Evolutionary conservation across 2,329 filamentous ascomycete species (phyloP), one percentile per base, ranked within the genome.

Genomic region (Neofusicoccum umdonicola): DNA sequence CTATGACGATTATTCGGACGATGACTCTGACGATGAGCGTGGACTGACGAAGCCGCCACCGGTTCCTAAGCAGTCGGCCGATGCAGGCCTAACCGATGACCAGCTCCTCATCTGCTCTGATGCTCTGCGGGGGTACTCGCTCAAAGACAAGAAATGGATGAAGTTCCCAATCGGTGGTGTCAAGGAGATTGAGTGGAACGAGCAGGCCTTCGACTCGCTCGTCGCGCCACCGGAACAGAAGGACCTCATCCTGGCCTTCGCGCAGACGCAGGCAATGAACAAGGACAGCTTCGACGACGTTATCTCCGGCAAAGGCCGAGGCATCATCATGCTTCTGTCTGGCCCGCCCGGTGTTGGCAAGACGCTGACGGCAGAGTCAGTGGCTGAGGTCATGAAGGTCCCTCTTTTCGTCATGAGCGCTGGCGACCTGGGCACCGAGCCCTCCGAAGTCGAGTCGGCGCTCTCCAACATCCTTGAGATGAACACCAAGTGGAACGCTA

Each of bases 311-410:
- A 85, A 85, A 68, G 84, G 83, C 12, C 76, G 77, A 15, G 83
- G 83, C 9, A 78, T 84, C 62, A 83, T 85, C 63, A 74, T 85
- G 64, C 76, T 85, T 3, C 77, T 85, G 2, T 78, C 76, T 50
- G 83, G 83, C 1, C 80, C 80, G 0, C 83, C 83, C 0, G 84
- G 84, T 3, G 81, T 84, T 1, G 84, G 83, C 13, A 86, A 86
- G 72, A 86, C 84, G 0, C 64, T 72, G 19, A 73, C 71, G 9
- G 71, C 71, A 3, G 71, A 72, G 37, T 62, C 65, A 13, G 77
- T 83, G 22, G 82, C 83, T 1, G 83, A 85, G 65, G 73, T 80
- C 58, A 82, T 84, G 77, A 74, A 78, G 37, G 80, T 80, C 1
- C 83, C 83, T 1, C 73, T 86, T 0, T 84, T 81, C 68, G 74